Evolutionary conservation across 345 rosid genomes (phyloP).

Genomic region (Hibiscus tridactylites): DNA sequence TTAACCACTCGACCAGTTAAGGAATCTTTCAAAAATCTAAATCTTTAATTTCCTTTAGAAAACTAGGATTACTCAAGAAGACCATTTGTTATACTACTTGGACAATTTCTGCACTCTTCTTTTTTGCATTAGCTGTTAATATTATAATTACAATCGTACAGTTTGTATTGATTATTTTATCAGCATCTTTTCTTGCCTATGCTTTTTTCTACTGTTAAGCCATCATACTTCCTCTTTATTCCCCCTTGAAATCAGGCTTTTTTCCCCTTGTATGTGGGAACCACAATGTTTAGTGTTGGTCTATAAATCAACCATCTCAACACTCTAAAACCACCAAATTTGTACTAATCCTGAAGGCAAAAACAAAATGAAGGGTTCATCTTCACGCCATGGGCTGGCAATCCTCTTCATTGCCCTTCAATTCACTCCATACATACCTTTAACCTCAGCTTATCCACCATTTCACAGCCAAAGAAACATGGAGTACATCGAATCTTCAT

Average conservation of each 20-base stretch:
- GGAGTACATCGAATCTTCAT: slow-evolving; percentile 36
- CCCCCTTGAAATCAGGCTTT: slow-evolving; percentile 1
- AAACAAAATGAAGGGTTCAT: neutral
- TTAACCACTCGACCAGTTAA: no score
- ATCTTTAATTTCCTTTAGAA: no score
- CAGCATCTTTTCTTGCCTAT: neutral
- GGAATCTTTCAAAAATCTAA: no score
- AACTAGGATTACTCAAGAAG: no score
- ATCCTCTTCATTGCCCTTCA: neutral
- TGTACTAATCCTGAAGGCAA: neutral
- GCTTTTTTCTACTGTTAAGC: neutral
- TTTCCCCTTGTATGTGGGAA: neutral
- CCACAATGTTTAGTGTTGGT: neutral
- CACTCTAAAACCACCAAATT: neutral
- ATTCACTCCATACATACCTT: neutral
- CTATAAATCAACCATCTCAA: neutral
- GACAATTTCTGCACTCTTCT: no score
- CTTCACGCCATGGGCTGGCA: neutral
- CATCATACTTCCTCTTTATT: neutral
- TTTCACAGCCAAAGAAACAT: slow-evolving; percentile 14
- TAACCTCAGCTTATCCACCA: neutral
- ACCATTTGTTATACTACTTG: no score
- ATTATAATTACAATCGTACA: neutral
- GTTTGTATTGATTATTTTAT: neutral
- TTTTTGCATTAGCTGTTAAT: neutral